Percentiles rank a stretch among this genome's conserved stretches.
phyloP scores from a whole-genome alignment of 2,329 filamentous ascomycete species.

The Ceratocystis cacaofunesta region DNA sequence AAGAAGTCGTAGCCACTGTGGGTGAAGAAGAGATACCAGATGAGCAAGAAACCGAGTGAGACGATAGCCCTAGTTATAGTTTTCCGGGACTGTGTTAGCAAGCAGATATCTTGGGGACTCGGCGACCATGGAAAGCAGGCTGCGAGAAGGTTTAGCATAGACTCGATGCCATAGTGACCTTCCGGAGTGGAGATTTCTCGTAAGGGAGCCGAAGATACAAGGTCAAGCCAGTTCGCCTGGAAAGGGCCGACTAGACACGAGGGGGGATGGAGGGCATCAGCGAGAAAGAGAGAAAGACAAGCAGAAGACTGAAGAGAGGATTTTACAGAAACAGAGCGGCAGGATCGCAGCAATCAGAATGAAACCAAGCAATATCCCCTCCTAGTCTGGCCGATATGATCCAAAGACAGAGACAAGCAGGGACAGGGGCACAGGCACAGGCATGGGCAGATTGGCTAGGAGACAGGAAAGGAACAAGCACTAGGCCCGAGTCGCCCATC shows the following conservation, averaged over 20 bases:
- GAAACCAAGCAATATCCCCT: no score
- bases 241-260: slow-evolving; percentile 15
- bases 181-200: not conserved
- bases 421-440: no score
- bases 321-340: no score
- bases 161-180: no score
- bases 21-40: slow-evolving; percentile 14
- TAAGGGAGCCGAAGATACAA: slow-evolving; percentile 2
- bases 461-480: not conserved
- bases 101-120: not conserved
- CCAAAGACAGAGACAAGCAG: not conserved
- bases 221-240: slow-evolving; percentile 1
- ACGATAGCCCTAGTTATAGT: slow-evolving; percentile 15
- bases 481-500: not conserved
- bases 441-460: no score
- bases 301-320: not conserved
- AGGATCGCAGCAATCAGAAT: no score
- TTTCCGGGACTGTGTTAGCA: slow-evolving; percentile 9
- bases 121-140: not conserved
- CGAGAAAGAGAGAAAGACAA: not conserved
- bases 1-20: slow-evolving; percentile 11
- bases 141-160: not conserved
- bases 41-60: slow-evolving; percentile 7
- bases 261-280: not conserved
- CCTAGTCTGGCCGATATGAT: not conserved